Evolutionary conservation across 257 asterid species (phyloP), one percentile per base, ranked within the genome.

Genomic region (Penstemon davidsonii): DNA sequence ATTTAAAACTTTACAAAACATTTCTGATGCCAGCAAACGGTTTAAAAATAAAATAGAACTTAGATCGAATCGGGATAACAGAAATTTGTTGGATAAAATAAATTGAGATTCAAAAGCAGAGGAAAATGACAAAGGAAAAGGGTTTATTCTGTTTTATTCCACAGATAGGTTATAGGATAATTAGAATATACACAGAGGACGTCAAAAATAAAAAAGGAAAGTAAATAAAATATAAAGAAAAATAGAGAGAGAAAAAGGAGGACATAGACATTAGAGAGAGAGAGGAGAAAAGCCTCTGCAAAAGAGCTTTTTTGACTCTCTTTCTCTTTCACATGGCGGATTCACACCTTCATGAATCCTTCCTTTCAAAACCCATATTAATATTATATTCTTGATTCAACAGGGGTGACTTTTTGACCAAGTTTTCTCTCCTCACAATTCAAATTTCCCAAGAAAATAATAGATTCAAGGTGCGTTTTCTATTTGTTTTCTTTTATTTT

Each of bases 271-370:
- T 15, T 19, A 51, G 56, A 61, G 40, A 54, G 68, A 66, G 75
- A 73, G 69, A 71, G 63, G 7, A 66, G 67, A 74, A 77, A 77
- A 70, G 76, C 60, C 76, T 74, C 80, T 75, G 78, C 72, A 56
- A 71, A 65, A 75, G 74, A 81, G 77, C 77, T 73, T 73, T 76
- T 78, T 78, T 52, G 74, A 60, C 77, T 65, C 81, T 74, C 76
- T 69, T 76, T 57, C 76, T 68, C 39, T 38, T 59, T 67, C 71
- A 73, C 76, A 74, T 74, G 85, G 78, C 75, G 72, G 78, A 77
- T 80, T 71, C 79, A 69, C 60, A 66, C 76, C 44, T 77, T 67
- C 76, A 38, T 47, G 59, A 45, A 37, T 70, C 67, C 68, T 56
- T 76, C 75, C 66, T 62, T 66, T 67, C 70, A 49, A 53, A 67